Base-by-base conservation (phyloP, 2,329 filamentous ascomycete species). In the Boeremia exigua region DNA sequence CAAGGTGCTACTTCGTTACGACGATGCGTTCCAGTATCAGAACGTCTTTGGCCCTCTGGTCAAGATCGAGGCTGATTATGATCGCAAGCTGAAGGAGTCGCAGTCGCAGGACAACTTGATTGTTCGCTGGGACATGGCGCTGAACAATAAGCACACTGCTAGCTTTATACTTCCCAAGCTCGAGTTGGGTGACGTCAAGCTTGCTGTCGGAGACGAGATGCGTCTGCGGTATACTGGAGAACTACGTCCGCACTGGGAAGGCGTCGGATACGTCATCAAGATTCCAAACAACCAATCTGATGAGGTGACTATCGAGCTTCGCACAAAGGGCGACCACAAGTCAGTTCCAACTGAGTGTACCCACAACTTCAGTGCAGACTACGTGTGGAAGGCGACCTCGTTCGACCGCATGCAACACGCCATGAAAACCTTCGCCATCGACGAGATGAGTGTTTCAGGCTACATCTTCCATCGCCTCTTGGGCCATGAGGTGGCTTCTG, bases 211-310 rank as follows among this genome's bases (percentile, higher is more conserved):
- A 59, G 95, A 99, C 71, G 95, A 99, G 76, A 99, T 99, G 95
- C 90, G 95, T 38, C 82, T 99, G 61, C 92, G 95, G 66, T 99
- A 99, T 79, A 96, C 92, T 64, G 95, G 96, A 64, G 95, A 98
- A 76, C 82, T 99, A 45, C 90, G 93, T 37, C 85, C 90, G 12
- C 87, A 91, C 56, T 99, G 95, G 95, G 95, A 99, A 75, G 95
- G 95, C 33, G 95, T 99, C 30, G 95, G 95, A 62, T 99, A 99
- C 76, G 95, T 99, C 58, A 93, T 98, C 80, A 99, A 99, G 80
- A 98, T 99, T 57, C 96, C 95, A 19, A 98, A 99, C 82, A 98
- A 98, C 77, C 92, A 96, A 79, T 97, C 93, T 12, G 95, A 99
- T 70, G 94, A 99, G 75, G 95, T 99, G 48, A 96, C 90, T 9